These are phyloP conservation scores for Phytophthora ohioensis DNA, from an alignment of 352 stramenopile species.

Conservation along the genomic window DNA sequence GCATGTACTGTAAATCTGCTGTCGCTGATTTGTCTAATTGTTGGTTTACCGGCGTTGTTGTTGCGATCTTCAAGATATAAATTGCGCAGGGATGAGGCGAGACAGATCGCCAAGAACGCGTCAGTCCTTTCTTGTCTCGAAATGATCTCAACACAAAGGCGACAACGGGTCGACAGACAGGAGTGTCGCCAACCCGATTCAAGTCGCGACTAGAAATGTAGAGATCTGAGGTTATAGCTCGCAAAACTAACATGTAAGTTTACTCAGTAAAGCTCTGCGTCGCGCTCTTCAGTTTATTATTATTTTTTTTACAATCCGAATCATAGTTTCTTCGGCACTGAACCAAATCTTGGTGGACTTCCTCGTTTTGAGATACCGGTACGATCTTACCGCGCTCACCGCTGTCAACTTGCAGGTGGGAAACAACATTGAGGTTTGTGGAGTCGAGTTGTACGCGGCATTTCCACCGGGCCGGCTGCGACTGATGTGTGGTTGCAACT, in stretches of 20 bases:
- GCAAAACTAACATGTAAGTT: no score
- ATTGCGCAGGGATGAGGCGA: conserved; percentile 10
- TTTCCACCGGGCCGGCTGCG: conserved; percentile 4
- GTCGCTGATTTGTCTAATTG: conserved; percentile 1
- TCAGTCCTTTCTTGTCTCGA: conserved; percentile 5
- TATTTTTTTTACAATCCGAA: background rate
- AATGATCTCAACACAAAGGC: conserved; percentile 1
- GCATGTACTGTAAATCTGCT: background rate
- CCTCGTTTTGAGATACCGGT: background rate
- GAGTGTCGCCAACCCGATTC: conserved; percentile 4
- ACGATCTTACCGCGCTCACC: conserved; percentile 1
- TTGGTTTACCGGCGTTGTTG: background rate
- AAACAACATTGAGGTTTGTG: conserved; percentile 22
- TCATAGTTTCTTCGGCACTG: no score
- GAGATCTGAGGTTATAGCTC: no score
- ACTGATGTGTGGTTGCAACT: conserved; percentile 24
- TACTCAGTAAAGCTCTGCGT: background rate
- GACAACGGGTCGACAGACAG: background rate
- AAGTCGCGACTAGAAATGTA: background rate
- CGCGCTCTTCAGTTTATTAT: background rate
- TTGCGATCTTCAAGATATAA: conserved; percentile 11
- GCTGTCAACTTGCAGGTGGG: conserved; percentile 6
- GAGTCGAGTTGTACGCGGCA: conserved; percentile 13
- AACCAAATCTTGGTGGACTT: background rate
- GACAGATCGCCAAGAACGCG: conserved; percentile 6